Conservation (phyloP, 1,284 basidiomycete species). For the Ganoderma meredithae region DNA sequence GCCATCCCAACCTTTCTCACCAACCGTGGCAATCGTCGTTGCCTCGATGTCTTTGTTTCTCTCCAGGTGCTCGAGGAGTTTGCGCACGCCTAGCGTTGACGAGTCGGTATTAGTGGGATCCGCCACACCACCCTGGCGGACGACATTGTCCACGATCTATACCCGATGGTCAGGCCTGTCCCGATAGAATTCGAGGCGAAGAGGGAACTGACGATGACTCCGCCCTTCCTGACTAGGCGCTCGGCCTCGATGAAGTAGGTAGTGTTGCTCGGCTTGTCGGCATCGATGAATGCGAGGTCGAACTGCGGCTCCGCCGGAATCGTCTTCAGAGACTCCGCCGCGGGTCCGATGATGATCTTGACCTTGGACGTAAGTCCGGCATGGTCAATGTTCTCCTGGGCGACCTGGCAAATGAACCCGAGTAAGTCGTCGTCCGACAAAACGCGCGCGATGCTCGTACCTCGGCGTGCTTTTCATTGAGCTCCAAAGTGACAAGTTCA, state of each 20-base stretch:
- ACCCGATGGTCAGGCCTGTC: not conserved
- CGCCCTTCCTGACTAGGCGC: slow-evolving; percentile 58
- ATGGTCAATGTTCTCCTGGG: slow-evolving; percentile 55
- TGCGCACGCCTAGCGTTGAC: slow-evolving; percentile 55
- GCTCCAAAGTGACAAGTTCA: slow-evolving; percentile 57
- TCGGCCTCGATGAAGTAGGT: slow-evolving; percentile 63
- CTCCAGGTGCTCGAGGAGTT: slow-evolving; percentile 55
- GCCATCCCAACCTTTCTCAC: slow-evolving; percentile 70
- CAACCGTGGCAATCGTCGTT: slow-evolving; percentile 65
- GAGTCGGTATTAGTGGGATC: slow-evolving; percentile 48
- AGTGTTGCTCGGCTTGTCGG: slow-evolving; percentile 60
- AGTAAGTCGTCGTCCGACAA: not conserved
- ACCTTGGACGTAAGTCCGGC: slow-evolving; percentile 57
- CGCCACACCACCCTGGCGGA: slow-evolving; percentile 56
- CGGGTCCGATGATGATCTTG: slow-evolving; percentile 58
- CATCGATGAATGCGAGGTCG: slow-evolving; percentile 70
- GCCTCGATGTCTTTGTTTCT: slow-evolving; percentile 63
- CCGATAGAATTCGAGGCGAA: not conserved
- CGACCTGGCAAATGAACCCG: slow-evolving; percentile 50
- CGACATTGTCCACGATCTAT: slow-evolving; percentile 71
- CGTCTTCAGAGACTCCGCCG: slow-evolving; percentile 51
- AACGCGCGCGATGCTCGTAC: slow-evolving; percentile 38
- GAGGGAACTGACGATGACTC: slow-evolving; percentile 56
- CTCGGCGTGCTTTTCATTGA: slow-evolving; percentile 56
- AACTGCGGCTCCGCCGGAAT: slow-evolving; percentile 54